Percentiles rank a stretch among this genome's conserved stretches.
These are phyloP conservation scores for Anisodus tanguticus DNA, from an alignment of 257 asterid species.

Conservation along the genomic window DNA sequence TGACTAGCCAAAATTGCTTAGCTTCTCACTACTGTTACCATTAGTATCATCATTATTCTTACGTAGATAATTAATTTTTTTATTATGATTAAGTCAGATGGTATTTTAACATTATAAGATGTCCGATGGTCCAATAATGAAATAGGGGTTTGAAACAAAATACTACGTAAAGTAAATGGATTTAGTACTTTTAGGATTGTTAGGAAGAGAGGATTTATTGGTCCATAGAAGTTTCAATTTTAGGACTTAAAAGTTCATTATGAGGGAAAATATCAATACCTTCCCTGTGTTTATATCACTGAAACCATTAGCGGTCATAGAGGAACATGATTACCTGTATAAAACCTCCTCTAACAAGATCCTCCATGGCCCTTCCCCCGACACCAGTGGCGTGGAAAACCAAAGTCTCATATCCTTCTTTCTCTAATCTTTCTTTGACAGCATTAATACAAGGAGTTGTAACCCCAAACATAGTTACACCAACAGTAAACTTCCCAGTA, in stretches of 20 bases:
- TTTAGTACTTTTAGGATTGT: slow-evolving; percentile 3
- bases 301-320: not conserved
- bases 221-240: not conserved
- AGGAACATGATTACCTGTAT: slow-evolving; percentile 60
- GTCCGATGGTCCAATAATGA: not conserved
- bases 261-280: not conserved
- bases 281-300: not conserved
- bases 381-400: slow-evolving; percentile 98
- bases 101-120: not conserved
- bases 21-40: not conserved
- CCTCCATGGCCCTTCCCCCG: slow-evolving; percentile 99
- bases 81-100: not conserved
- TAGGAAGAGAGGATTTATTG: not conserved
- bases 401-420: slow-evolving; percentile 82
- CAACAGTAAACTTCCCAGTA: slow-evolving; percentile 67
- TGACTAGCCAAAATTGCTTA: not conserved
- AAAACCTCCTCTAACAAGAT: slow-evolving; percentile 84
- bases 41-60: not conserved
- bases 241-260: not conserved
- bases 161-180: not conserved
- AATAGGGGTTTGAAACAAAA: slow-evolving; percentile 8
- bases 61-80: not conserved
- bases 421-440: slow-evolving; percentile 76
- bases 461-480: slow-evolving; percentile 96
- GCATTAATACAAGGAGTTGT: slow-evolving; percentile 86